A percentile compares a stretch with the other conserved stretches of the same genome.
phyloP scores from a whole-genome alignment of 2,329 filamentous ascomycete genomes.

The Colletotrichum liriopes region DNA sequence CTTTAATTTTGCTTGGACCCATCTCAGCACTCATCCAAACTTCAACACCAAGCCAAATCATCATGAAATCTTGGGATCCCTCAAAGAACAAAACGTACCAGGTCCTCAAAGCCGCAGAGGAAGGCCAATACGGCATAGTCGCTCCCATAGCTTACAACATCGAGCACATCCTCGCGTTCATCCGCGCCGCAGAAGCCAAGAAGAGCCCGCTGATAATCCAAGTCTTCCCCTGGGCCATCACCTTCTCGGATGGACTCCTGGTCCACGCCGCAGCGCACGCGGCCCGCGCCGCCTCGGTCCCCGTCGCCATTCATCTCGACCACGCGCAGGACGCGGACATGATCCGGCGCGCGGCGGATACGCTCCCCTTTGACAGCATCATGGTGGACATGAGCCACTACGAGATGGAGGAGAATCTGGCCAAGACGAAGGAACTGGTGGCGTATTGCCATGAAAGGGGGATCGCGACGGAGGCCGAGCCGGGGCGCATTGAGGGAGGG shows the following conservation, averaged over 20 bases:
- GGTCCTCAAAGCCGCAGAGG: slow-evolving; percentile 68
- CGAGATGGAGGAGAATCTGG: slow-evolving; percentile 79
- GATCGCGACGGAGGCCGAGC: too few relatives aligned
- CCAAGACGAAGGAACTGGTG: slow-evolving; percentile 73
- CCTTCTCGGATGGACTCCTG: slow-evolving; percentile 71
- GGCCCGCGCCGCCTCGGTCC: slow-evolving; percentile 48
- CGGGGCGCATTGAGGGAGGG: too few relatives aligned
- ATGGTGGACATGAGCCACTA: slow-evolving; percentile 86
- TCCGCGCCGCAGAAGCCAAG: too few relatives aligned
- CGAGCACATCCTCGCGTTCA: too few relatives aligned
- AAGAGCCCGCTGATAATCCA: too few relatives aligned
- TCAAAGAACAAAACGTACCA: slow-evolving; percentile 47
- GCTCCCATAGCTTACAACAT: slow-evolving; percentile 59
- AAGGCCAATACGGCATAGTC: slow-evolving; percentile 69
- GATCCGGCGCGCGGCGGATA: slow-evolving; percentile 69
- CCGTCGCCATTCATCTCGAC: slow-evolving; percentile 72
- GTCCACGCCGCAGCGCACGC: slow-evolving; percentile 70
- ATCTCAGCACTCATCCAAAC: too few relatives aligned
- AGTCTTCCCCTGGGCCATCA: slow-evolving; percentile 53
- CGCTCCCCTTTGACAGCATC: slow-evolving; percentile 76
- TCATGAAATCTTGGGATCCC: slow-evolving; percentile 45
- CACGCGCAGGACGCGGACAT: slow-evolving; percentile 75
- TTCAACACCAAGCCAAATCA: not conserved
- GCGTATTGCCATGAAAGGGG: slow-evolving; percentile 68
- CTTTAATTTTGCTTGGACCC: too few relatives aligned